Evolutionary conservation across 2,329 filamentous ascomycete species (phyloP), one percentile per base, ranked within the genome.

Genomic region (Thielaviopsis ethacetica): DNA sequence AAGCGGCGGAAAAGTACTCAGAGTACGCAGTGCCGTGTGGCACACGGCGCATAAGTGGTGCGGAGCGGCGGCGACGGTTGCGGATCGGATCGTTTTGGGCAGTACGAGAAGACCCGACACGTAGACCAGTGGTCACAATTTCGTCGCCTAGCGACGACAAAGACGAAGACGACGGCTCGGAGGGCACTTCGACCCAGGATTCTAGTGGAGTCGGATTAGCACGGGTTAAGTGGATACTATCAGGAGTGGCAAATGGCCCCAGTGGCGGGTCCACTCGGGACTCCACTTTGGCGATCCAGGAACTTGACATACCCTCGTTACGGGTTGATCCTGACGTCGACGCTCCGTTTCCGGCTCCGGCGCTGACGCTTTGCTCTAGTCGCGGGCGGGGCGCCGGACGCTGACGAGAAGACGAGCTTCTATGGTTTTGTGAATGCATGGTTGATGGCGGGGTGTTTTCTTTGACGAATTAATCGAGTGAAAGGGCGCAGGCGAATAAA

Each of bases 171-270:
- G 91, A 96, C 7, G 91, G 90, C 65, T 93, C 88, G 3, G 91
- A 96, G 53, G 86, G 82, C 62, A 98, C 83, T 70, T 98, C 91
- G 65, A 97, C 83, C 93, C 93, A 98, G 9, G 93, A 96, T 74
- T 97, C 93, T 91, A 49, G 4, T 12, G 21, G 6, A 13, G n/a
- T 15, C 15, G 53, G 51, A 22, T 51, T 44, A 38, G 47, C 47
- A 53, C 15, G 19, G 24, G 24, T 15, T 24, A 21, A 52, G 53
- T 22, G 19, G 53, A 21, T 19, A 55, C 27, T 55, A 44, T 44
- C 15, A 44, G 38, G 38, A 44, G 38, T 44, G 38, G 38, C 38
- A 44, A 44, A 44, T 44, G 38, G 38, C 13, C 38, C 38, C 38
- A 10, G 38, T 15, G 13, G 38, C 17, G 38, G 38, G 38, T n/a